Percentiles rank a stretch among this genome's conserved stretches.
Evolutionary conservation across 2,329 filamentous ascomycete species (phyloP).

Genomic region (Xylaria sp.): DNA sequence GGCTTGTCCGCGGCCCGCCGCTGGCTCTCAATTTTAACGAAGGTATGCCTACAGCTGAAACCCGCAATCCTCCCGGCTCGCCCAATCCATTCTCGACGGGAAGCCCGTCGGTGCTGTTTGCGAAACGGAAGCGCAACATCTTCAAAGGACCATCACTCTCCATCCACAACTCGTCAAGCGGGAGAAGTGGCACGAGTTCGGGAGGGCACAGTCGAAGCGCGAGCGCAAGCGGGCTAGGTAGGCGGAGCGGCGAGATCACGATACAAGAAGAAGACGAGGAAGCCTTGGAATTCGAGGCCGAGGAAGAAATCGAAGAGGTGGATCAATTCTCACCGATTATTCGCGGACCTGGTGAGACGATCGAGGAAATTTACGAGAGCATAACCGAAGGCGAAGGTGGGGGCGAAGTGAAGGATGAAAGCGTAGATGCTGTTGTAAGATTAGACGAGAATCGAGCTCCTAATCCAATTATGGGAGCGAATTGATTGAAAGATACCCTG

Average conservation of each 20-base stretch:
- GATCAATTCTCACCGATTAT: conserved; percentile 51
- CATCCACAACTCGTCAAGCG: conserved; percentile 56
- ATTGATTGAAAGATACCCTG: conserved; percentile 38
- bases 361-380: conserved; percentile 51
- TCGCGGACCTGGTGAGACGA: conserved; percentile 46
- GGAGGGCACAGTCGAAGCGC: conserved; percentile 63
- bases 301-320: conserved; percentile 50
- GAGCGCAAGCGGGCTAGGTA: conserved; percentile 71
- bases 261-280: conserved; percentile 74
- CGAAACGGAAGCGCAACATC: conserved; percentile 81
- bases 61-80: conserved; percentile 60
- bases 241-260: conserved; percentile 79
- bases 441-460: conserved; percentile 7
- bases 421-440: conserved; percentile 7
- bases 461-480: conserved; percentile 15
- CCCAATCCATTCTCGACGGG: conserved; percentile 70
- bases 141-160: conserved; percentile 83
- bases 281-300: conserved; percentile 47
- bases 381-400: conserved; percentile 36
- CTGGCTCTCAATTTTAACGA: conserved; percentile 69
- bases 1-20: conserved; percentile 75
- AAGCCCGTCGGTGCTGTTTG: conserved; percentile 71
- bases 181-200: conserved; percentile 49
- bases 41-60: conserved; percentile 60
- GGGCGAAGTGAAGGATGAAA: conserved; percentile 25